Evolutionary conservation across 176 grass and related monocot species (phyloP), one percentile per base, ranked within the genome.

Genomic region (Phragmites australis): DNA sequence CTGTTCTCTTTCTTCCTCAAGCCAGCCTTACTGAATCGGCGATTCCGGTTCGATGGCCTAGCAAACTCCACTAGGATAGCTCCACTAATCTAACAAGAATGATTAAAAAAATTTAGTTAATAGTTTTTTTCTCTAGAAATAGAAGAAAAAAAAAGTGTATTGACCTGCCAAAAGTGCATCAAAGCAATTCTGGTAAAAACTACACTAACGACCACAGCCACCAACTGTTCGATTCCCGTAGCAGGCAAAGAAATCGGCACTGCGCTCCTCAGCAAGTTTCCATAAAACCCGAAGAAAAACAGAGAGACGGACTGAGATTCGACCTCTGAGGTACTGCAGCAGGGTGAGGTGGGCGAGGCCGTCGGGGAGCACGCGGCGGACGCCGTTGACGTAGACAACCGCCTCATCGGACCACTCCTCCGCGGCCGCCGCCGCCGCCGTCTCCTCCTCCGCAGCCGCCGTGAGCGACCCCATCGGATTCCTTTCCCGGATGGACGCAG

Each of bases 251-350:
- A 11, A 61, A 13, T 29, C 26, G 5, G 5, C 23, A 61, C 11
- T 16, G 31, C 26, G 57, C 57, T 61, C 57, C 13, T 61, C 55
- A 7, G 12, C 57, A 30, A 29, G 57, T 60, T 30, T 30, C 26
- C 57, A 17, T 17, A 14, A 13, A 64, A 10, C 6, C 34, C 19
- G 14, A 54, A 32, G 9, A 74, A 40, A 68, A 21, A 63, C n/a
- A 41, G 41, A 32, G 11, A 37, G 65, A 53, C 0, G 44, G 72
- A 9, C 4, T 2, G 13, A 19, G 80, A 47, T 0, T 13, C 21
- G 23, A 93, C 95, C 95, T 94, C 95, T 82, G 29, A 98, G 88
- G 86, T 98, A 98, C 70, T 98, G 88, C 15, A 98, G 95, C 34
- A 98, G 86, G 41, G 95, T 98, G 86, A 98, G 80, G 54, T 94